These are phyloP conservation scores for Ustilago hordei DNA, from an alignment of 1,284 basidiomycete genomes.

Conservation along the genomic window DNA sequence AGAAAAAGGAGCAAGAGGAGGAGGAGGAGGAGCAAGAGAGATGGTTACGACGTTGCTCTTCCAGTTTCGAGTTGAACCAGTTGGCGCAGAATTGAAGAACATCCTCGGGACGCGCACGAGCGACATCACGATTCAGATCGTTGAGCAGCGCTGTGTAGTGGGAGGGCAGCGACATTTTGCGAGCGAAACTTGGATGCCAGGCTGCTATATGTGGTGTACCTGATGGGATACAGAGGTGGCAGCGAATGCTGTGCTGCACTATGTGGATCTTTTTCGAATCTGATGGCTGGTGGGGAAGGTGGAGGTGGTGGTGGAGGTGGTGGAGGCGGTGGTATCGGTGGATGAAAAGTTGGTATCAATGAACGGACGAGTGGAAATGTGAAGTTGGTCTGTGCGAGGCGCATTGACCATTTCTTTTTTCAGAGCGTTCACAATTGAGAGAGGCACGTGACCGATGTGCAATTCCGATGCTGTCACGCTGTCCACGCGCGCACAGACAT, in stretches of 20 bases:
- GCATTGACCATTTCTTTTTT: no score
- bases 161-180: slow-evolving; percentile 54
- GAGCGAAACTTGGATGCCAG: background rate
- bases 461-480: no score
- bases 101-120: slow-evolving; percentile 86
- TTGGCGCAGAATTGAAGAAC: slow-evolving; percentile 92
- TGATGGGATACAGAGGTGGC: no score
- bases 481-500: no score
- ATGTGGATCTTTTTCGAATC: background rate
- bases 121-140: slow-evolving; percentile 86
- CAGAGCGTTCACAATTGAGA: no score
- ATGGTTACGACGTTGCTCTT: slow-evolving; percentile 82
- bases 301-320: background rate
- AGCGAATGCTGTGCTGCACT: no score
- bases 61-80: slow-evolving; percentile 90
- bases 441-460: no score
- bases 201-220: background rate
- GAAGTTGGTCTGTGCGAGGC: slow-evolving; percentile 7
- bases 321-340: background rate
- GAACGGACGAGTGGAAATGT: background rate
- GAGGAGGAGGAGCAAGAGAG: slow-evolving; percentile 57
- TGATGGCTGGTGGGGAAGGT: background rate
- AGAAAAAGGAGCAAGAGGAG: background rate
- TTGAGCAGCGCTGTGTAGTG: slow-evolving; percentile 74
- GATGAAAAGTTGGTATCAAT: background rate